Evolutionary conservation across 129 eudicot genomes (phyloP).

Genomic region (Artemisia tridentata): DNA sequence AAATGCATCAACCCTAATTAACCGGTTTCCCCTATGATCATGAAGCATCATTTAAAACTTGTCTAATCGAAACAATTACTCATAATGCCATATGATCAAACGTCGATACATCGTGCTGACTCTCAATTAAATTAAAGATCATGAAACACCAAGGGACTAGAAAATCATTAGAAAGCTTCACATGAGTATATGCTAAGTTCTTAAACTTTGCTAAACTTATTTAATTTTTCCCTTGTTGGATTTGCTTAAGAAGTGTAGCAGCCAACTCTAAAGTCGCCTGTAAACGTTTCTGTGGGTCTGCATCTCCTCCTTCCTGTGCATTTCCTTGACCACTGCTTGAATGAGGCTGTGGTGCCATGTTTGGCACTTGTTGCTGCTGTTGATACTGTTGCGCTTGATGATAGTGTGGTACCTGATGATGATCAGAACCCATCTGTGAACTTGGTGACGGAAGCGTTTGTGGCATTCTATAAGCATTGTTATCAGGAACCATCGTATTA

Average conservation of each 20-base stretch:
- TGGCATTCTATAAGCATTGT: slow-evolving; percentile 35
- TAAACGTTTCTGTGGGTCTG: slow-evolving; percentile 81
- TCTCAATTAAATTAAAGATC: no score
- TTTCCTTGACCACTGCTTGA: slow-evolving; percentile 32
- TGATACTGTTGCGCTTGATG: slow-evolving; percentile 47
- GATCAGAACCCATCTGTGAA: slow-evolving; percentile 40
- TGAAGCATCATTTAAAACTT: no score
- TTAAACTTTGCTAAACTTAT: neutral
- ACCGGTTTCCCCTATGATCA: no score
- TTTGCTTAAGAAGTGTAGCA: slow-evolving; percentile 92
- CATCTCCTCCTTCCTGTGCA: slow-evolving; percentile 55
- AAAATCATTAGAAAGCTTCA: neutral
- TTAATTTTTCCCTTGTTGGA: slow-evolving; percentile 71
- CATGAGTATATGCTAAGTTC: neutral
- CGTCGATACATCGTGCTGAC: no score
- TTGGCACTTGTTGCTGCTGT: slow-evolving; percentile 44
- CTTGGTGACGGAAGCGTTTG: slow-evolving; percentile 36
- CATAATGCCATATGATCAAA: no score
- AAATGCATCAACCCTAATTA: no score
- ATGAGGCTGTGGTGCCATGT: slow-evolving; percentile 28
- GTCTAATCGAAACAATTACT: no score
- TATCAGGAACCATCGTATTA: slow-evolving; percentile 33
- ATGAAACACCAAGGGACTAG: neutral
- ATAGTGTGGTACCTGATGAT: slow-evolving; percentile 34
- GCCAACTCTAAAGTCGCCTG: slow-evolving; percentile 91